Conservation (phyloP, 495 filamentous ascomycete genomes). For the Umbilicaria muhlenbergii region DNA sequence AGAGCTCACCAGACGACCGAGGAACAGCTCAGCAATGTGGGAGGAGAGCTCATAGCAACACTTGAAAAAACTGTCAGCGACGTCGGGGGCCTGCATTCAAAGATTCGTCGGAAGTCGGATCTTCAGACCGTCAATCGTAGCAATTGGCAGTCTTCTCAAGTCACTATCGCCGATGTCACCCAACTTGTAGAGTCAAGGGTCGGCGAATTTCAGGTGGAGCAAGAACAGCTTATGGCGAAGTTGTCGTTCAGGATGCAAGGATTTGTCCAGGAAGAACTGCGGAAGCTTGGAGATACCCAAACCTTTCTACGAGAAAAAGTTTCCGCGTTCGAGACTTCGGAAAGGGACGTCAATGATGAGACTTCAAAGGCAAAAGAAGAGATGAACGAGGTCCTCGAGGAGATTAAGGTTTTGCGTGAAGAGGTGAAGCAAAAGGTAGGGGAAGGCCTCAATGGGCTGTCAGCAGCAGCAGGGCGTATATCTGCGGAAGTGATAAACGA, state of each 20-base stretch:
- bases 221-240: conserved; percentile 47
- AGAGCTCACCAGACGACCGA: conserved; percentile 82
- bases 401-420: conserved; percentile 76
- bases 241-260: conserved; percentile 53
- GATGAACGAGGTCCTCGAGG: conserved; percentile 82
- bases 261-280: conserved; percentile 59
- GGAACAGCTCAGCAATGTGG: conserved; percentile 50
- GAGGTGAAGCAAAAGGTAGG: conserved; percentile 76
- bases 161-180: conserved; percentile 58
- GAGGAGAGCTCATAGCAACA: conserved; percentile 57
- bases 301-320: conserved; percentile 52
- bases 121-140: conserved; percentile 65
- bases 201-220: conserved; percentile 48
- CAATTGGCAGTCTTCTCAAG: conserved; percentile 62
- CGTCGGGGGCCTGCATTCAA: conserved; percentile 64
- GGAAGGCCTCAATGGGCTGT: conserved; percentile 70
- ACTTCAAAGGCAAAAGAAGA: conserved; percentile 59
- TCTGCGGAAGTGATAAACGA: conserved; percentile 83
- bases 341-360: conserved; percentile 49
- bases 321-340: conserved; percentile 45
- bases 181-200: conserved; percentile 58
- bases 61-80: conserved; percentile 63
- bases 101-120: conserved; percentile 66
- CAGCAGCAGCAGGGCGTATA: conserved; percentile 72
- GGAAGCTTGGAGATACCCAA: conserved; percentile 48